Percentiles rank a stretch among this genome's conserved stretches.
Evolutionary conservation across 2,329 filamentous ascomycete genomes (phyloP).

Genomic region (Phaeomoniella chlamydospora): DNA sequence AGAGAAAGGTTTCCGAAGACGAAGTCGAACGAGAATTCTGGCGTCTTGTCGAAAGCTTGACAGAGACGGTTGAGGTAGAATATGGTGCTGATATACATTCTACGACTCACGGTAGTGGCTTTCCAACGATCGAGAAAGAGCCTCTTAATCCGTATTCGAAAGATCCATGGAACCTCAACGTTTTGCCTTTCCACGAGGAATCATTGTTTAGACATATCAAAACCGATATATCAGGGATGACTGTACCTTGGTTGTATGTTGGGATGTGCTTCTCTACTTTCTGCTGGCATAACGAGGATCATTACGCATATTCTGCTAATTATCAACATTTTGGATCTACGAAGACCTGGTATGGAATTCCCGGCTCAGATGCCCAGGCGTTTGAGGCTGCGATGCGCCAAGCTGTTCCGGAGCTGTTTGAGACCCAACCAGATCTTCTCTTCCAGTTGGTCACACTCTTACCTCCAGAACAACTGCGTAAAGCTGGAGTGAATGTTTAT

Average conservation of each 20-base stretch:
- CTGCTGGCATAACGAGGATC: conserved; percentile 98
- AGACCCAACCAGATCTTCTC: conserved; percentile 87
- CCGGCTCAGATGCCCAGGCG: conserved; percentile 80
- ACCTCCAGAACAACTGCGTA: conserved; percentile 81
- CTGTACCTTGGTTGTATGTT: conserved; percentile 96
- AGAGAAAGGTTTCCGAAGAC: conserved; percentile 75
- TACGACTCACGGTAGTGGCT: conserved; percentile 92
- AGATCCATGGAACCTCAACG: conserved; percentile 91
- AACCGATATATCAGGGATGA: conserved; percentile 97
- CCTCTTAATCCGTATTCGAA: conserved; percentile 75
- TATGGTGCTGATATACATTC: conserved; percentile 98
- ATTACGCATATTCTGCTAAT: conserved; percentile 94
- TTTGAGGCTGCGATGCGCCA: conserved; percentile 93
- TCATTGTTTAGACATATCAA: conserved; percentile 96
- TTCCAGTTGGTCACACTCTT: conserved; percentile 96
- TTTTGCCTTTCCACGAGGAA: conserved; percentile 77
- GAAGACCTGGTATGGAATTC: conserved; percentile 98
- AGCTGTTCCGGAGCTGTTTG: conserved; percentile 89
- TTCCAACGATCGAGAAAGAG: conserved; percentile 84
- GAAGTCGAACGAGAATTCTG: conserved; percentile 96
- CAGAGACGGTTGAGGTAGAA: conserved; percentile 93
- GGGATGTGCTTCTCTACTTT: conserved; percentile 99
- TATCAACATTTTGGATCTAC: conserved; percentile 97
- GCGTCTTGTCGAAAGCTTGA: conserved; percentile 82
- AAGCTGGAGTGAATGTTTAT: conserved; percentile 84